Evolutionary conservation across 208 protist genomes (phyloP).

Genomic region (Wallacemonas rigidus): DNA sequence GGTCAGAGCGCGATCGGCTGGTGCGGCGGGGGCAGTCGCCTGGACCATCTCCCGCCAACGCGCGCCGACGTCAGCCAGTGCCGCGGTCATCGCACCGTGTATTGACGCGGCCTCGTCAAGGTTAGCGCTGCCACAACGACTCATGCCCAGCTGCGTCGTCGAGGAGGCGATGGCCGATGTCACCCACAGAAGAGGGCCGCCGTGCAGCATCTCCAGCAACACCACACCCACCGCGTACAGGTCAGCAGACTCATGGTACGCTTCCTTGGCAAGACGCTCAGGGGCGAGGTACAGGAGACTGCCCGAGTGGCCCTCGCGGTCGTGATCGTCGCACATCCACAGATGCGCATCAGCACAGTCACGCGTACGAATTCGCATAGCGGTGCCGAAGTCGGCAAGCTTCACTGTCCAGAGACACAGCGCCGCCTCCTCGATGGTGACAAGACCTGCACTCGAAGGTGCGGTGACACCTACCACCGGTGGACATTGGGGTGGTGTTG

Average conservation of each 20-base stretch:
- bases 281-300: slow-evolving; percentile 78
- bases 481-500: no score
- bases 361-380: slow-evolving; percentile 18
- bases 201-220: slow-evolving; percentile 78
- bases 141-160: no score
- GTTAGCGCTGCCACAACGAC: no score
- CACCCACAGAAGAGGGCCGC: slow-evolving; percentile 41
- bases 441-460: no score
- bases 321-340: neutral
- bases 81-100: neutral
- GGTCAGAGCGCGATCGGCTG: neutral
- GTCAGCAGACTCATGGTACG: slow-evolving; percentile 75
- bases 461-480: no score
- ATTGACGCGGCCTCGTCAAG: neutral
- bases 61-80: neutral
- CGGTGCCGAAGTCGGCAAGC: slow-evolving; percentile 76
- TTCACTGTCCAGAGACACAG: slow-evolving; percentile 28
- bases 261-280: slow-evolving; percentile 54
- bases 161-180: slow-evolving; percentile 4
- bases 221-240: slow-evolving; percentile 81
- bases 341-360: neutral
- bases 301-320: slow-evolving; percentile 16
- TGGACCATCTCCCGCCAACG: neutral
- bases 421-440: slow-evolving; percentile 40
- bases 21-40: neutral